phyloP scores from a whole-genome alignment of 176 grass and related monocot genomes.

The Oryza meyeriana region DNA sequence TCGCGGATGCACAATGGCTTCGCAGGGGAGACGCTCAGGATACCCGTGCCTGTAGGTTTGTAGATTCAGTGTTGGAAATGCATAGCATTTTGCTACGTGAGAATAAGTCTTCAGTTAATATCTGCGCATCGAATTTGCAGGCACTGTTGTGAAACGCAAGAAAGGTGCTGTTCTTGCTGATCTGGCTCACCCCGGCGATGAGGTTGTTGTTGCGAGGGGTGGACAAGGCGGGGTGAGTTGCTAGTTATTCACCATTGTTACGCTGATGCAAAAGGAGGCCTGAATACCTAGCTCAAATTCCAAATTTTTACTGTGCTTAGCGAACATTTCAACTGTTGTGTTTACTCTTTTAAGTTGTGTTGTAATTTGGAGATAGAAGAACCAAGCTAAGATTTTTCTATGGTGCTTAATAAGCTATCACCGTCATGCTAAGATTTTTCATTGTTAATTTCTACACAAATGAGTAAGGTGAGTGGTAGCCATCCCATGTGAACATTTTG shows the following conservation, averaged over 20 bases:
- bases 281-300: neutral
- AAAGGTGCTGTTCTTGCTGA: slow-evolving; percentile 85
- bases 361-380: slow-evolving; percentile 2
- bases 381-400: neutral
- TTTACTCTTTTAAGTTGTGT: neutral
- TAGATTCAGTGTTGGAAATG: slow-evolving; percentile 2
- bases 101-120: neutral
- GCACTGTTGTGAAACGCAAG: slow-evolving; percentile 84
- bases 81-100: neutral
- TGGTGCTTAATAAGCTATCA: neutral
- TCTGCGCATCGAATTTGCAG: slow-evolving; percentile 31
- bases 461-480: neutral
- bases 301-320: neutral
- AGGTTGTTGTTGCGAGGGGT: slow-evolving; percentile 89
- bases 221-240: slow-evolving; percentile 87
- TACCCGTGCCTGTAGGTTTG: slow-evolving; percentile 96
- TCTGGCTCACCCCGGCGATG: slow-evolving; percentile 75
- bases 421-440: neutral
- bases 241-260: neutral
- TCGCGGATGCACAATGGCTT: slow-evolving; percentile 78
- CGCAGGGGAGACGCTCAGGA: slow-evolving; percentile 57
- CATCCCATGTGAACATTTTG: slow-evolving; percentile 7
- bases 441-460: neutral
- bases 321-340: neutral
- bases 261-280: neutral